Conservation (phyloP, 2,329 filamentous ascomycete genomes). For the Curvularia sp. region DNA sequence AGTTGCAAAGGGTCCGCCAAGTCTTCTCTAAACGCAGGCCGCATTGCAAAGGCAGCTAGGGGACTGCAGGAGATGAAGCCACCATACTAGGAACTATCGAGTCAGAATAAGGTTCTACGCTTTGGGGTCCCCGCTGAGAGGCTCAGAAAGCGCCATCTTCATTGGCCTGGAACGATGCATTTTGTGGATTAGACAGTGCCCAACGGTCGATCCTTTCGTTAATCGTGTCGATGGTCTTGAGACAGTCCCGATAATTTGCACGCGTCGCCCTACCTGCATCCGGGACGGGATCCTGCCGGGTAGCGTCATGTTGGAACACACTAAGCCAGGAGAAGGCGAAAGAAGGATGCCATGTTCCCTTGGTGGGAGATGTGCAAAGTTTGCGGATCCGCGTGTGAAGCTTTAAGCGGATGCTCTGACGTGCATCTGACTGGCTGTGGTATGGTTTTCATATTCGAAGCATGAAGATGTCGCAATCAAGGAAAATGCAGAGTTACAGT, state of each 20-base stretch:
- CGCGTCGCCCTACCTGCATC: constrained; percentile 15
- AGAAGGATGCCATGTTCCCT: constrained; percentile 5
- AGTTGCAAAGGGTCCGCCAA: constrained; percentile 6
- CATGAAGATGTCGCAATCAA: not conserved
- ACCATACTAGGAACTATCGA: constrained; percentile 22
- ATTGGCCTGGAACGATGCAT: constrained; percentile 9
- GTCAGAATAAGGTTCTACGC: constrained; percentile 28
- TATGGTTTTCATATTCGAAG: not conserved
- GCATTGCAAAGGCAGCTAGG: constrained; percentile 22
- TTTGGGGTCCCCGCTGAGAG: constrained; percentile 1
- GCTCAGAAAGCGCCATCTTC: not conserved
- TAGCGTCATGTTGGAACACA: constrained; percentile 6
- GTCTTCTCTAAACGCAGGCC: constrained; percentile 20
- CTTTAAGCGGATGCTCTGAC: not conserved
- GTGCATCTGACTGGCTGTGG: not conserved
- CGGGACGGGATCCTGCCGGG: constrained; percentile 17
- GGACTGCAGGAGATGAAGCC: constrained; percentile 26
- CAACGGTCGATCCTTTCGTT: constrained; percentile 14
- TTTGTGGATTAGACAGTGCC: constrained; percentile 7
- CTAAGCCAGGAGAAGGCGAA: not conserved
- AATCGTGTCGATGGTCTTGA: constrained; percentile 3
- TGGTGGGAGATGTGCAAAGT: constrained; percentile 16
- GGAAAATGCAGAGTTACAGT: not conserved
- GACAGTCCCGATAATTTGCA: constrained; percentile 2
- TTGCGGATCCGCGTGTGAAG: not conserved